A percentile compares a stretch with the other conserved stretches of the same genome.
Conservation (phyloP, 169 alveolate species). For the Plasmodium gonderi region DNA sequence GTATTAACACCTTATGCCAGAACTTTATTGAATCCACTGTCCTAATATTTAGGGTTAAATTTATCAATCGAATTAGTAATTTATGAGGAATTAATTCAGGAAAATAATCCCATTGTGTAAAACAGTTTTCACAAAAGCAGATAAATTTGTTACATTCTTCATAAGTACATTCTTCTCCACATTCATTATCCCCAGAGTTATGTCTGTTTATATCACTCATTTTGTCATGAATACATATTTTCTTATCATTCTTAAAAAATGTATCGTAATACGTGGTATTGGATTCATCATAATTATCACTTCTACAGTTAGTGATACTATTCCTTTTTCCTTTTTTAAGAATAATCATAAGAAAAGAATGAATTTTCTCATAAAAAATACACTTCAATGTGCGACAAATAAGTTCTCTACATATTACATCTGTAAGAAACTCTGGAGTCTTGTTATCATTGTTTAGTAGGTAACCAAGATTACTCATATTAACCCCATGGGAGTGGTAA, state of each 20-base stretch:
- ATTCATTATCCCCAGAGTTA: constrained; percentile 22
- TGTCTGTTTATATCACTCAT: not conserved
- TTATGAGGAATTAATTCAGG: constrained; percentile 70
- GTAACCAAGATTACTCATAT: constrained; percentile 73
- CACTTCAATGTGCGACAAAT: constrained; percentile 51
- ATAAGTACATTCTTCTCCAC: not conserved
- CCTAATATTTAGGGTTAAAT: constrained; percentile 57
- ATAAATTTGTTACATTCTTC: constrained; percentile 2
- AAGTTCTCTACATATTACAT: constrained; percentile 40
- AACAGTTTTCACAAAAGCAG: constrained; percentile 55
- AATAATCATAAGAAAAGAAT: constrained; percentile 52
- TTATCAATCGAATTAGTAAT: constrained; percentile 41
- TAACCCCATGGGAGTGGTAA: constrained; percentile 82
- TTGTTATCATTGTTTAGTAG: constrained; percentile 4
- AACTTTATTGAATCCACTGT: constrained; percentile 19
- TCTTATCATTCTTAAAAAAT: not conserved
- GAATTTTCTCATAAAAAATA: constrained; percentile 78
- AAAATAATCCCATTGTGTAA: constrained; percentile 22
- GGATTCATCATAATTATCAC: not conserved
- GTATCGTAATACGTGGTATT: not conserved
- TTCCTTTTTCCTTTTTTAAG: not conserved
- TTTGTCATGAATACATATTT: not conserved
- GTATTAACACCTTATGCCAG: constrained; percentile 55
- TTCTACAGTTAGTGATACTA: not conserved
- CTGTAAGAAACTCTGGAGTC: constrained; percentile 20